These are phyloP conservation scores for Ophiosphaerella narmari DNA, from an alignment of 2,329 filamentous ascomycete species.

Conservation along the genomic window DNA sequence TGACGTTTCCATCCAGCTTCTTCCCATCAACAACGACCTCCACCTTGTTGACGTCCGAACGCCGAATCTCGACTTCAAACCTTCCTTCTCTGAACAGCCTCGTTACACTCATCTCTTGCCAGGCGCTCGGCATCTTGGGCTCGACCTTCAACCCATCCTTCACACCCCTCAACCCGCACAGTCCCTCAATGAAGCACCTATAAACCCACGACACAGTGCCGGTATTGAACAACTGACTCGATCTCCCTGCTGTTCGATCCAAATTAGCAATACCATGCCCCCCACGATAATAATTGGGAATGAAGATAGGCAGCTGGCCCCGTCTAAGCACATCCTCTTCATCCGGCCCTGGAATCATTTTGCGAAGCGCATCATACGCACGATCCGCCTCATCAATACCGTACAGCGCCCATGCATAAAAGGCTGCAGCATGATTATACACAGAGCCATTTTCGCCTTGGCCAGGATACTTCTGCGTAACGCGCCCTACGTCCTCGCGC, in stretches of 20 bases:
- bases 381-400: slow-evolving; percentile 55
- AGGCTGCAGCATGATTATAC: slow-evolving; percentile 62
- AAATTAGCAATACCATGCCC: slow-evolving; percentile 32
- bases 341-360: slow-evolving; percentile 60
- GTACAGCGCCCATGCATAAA: slow-evolving; percentile 61
- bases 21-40: slow-evolving; percentile 48
- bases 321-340: slow-evolving; percentile 58
- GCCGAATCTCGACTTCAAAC: slow-evolving; percentile 54
- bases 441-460: slow-evolving; percentile 64
- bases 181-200: slow-evolving; percentile 59
- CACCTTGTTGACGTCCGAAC: slow-evolving; percentile 48
- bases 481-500: slow-evolving; percentile 63
- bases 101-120: slow-evolving; percentile 55
- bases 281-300: slow-evolving; percentile 61
- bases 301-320: slow-evolving; percentile 62
- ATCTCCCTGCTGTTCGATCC: slow-evolving; percentile 56
- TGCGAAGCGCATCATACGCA: slow-evolving; percentile 57
- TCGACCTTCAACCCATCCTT: slow-evolving; percentile 52
- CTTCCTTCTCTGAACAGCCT: slow-evolving; percentile 58
- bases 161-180: slow-evolving; percentile 60
- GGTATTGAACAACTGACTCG: slow-evolving; percentile 63
- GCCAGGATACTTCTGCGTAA: slow-evolving; percentile 63
- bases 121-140: slow-evolving; percentile 58
- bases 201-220: slow-evolving; percentile 63
- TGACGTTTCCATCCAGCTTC: slow-evolving; percentile 47